phyloP scores from a whole-genome alignment of 352 stramenopile species.

The Phytophthora ramorum region DNA sequence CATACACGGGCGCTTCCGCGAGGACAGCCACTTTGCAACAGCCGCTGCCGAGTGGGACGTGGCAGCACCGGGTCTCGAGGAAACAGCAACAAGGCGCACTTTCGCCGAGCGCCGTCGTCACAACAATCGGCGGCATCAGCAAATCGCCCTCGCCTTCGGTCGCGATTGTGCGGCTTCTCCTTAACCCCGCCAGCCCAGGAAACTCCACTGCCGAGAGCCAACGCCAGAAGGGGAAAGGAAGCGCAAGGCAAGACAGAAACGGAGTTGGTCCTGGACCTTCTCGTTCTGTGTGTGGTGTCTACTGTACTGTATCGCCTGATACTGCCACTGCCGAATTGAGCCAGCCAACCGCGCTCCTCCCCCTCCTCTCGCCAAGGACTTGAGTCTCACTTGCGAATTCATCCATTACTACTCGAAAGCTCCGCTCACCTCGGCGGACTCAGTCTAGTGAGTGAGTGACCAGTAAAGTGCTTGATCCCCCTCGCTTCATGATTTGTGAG shows the following conservation, averaged over 20 bases:
- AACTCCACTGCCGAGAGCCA: conserved; percentile 35
- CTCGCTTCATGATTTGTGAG: conserved; percentile 45
- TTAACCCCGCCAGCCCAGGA: conserved; percentile 35
- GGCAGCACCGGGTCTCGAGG: conserved; percentile 18
- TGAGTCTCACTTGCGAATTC: conserved; percentile 48
- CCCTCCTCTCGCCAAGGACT: conserved; percentile 17
- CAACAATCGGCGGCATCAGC: conserved; percentile 42
- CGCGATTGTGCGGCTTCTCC: conserved; percentile 44
- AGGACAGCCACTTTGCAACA: conserved; percentile 39
- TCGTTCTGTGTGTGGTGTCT: conserved; percentile 18
- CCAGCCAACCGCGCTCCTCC: conserved; percentile 28
- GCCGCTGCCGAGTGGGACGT: conserved; percentile 23
- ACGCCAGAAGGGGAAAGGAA: conserved; percentile 50
- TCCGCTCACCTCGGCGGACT: conserved; percentile 1
- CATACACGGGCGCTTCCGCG: conserved; percentile 33
- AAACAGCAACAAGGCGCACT: conserved; percentile 16
- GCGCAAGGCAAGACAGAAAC: conserved; percentile 39
- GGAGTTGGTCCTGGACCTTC: conserved; percentile 37
- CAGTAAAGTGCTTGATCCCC: neutral
- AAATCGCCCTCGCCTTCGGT: conserved; percentile 30
- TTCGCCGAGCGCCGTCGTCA: conserved; percentile 20
- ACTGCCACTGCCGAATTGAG: conserved; percentile 36
- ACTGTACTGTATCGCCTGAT: conserved; percentile 32
- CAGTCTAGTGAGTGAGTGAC: neutral
- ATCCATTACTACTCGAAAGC: conserved; percentile 40